A percentile compares a stretch with the other conserved stretches of the same genome.
Conservation (phyloP, 2,329 filamentous ascomycete genomes). For the Coleophoma crateriformis region DNA sequence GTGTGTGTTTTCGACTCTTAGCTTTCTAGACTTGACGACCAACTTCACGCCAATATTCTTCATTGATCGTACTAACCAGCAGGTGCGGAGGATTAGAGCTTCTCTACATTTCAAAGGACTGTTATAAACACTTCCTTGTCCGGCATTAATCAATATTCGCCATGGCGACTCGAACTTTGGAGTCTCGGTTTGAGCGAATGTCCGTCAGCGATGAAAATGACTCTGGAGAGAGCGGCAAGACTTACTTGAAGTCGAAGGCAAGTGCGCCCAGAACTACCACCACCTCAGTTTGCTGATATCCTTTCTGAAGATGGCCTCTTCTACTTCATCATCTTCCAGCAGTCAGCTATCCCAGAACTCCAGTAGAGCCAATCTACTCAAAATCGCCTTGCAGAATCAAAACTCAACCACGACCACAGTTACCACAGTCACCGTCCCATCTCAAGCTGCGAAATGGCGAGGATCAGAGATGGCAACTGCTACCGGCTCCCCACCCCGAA, state of each 20-base stretch:
- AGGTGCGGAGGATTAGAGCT: background rate
- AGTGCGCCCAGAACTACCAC: conserved; percentile 23
- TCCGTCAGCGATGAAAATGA: conserved; percentile 88
- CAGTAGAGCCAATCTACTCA: conserved; percentile 76
- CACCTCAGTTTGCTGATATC: conserved; percentile 15
- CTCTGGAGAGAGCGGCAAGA: conserved; percentile 42
- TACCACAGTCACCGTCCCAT: conserved; percentile 62
- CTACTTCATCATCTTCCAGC: conserved; percentile 8
- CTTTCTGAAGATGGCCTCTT: conserved; percentile 28
- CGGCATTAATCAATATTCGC: conserved; percentile 1
- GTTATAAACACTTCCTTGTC: too few relatives aligned
- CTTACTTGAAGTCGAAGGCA: conserved; percentile 76
- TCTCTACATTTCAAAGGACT: background rate
- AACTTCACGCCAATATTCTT: background rate
- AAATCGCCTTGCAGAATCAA: conserved; percentile 76
- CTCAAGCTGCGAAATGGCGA: conserved; percentile 54
- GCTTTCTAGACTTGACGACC: background rate
- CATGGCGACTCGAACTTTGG: conserved; percentile 74
- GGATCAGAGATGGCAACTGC: conserved; percentile 35
- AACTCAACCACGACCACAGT: conserved; percentile 60
- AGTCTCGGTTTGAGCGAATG: conserved; percentile 85
- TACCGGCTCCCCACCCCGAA: conserved; percentile 46
- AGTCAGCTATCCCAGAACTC: conserved; percentile 42
- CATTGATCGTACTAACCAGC: conserved; percentile 13
- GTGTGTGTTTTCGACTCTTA: background rate